Evolutionary conservation across 1,284 basidiomycete genomes (phyloP).

Genomic region (Malassezia equina): DNA sequence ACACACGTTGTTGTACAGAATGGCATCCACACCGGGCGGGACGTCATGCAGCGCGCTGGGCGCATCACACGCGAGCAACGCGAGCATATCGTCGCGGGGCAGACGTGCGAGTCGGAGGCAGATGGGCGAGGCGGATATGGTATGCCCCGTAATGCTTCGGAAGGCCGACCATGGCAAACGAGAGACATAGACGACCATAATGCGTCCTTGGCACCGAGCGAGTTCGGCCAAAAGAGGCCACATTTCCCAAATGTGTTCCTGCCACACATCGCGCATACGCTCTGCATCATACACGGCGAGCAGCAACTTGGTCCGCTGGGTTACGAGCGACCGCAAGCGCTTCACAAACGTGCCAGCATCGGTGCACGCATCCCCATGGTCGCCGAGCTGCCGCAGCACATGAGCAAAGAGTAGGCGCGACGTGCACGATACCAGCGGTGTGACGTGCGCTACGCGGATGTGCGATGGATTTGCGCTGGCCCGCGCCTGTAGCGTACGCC

Average conservation of each 20-base stretch:
- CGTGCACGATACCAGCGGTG: slow-evolving; percentile 9
- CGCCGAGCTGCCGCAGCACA: slow-evolving; percentile 9
- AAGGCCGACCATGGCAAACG: slow-evolving; percentile 29
- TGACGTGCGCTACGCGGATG: slow-evolving; percentile 2
- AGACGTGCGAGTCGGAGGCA: slow-evolving; percentile 25
- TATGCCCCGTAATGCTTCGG: slow-evolving; percentile 22
- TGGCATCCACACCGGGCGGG: background rate
- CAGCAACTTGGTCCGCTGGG: slow-evolving; percentile 14
- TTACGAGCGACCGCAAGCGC: background rate
- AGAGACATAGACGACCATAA: slow-evolving; percentile 26
- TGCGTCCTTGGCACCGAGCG: slow-evolving; percentile 17
- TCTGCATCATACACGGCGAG: slow-evolving; percentile 33
- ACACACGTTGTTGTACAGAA: background rate
- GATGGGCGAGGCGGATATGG: slow-evolving; percentile 27
- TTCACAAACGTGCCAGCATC: slow-evolving; percentile 10
- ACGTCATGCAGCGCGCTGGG: background rate
- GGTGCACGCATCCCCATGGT: background rate
- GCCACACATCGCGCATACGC: slow-evolving; percentile 38
- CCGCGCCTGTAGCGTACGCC: background rate
- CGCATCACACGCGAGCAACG: slow-evolving; percentile 18
- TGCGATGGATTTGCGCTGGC: background rate
- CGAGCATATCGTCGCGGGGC: slow-evolving; percentile 20
- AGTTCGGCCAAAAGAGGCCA: slow-evolving; percentile 25
- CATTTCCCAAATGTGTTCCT: slow-evolving; percentile 32
- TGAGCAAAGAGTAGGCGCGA: slow-evolving; percentile 8